Base-by-base conservation (phyloP, 345 rosid species). In the Anastatica hierochuntica region DNA sequence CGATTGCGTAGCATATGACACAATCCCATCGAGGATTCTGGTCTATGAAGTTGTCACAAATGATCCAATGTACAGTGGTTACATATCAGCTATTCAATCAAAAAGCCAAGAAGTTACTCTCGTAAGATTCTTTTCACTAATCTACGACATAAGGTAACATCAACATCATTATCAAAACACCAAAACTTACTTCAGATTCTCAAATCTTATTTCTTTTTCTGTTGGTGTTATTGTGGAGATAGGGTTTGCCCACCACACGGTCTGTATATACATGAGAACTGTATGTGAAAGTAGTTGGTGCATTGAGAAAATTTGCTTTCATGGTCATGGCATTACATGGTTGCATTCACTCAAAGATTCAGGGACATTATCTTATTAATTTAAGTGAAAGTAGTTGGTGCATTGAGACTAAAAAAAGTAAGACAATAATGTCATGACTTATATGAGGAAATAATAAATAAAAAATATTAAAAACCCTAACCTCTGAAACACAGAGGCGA, bases 161-260 rank as follows among this genome's bases (percentile, higher is more conserved):
- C 21, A 31, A n/a, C n/a, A n/a, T n/a, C 34, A 38, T 8, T 3
- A 37, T 6, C 17, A 30, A 56, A 46, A 46, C 7, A 47, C 15
- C 18, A n/a, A n/a, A 57, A 43, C 38, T 52, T 58, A 53, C 43
- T 44, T 42, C 0, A 57, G 7, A 53, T 17, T 13, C 46, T 60
- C 33, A 53, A 15, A 14, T 31, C 12, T 45, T 9, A 0, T 26
- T 6, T 35, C 7, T 35, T 7, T 4, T 11, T 9, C 2, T 34
- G 12, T 43, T n/a, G n/a, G 43, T 52, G 38, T 43, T 52, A 49
- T 30, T 58, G 40, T 56, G 64, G 66, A 90, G 97, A 40, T 90
- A 68, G 80, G 86, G 8, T 90, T 90, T 74, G 97, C 97, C 97
- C 95, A 42, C 95, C 97, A 52, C 97, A 90, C 35, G 97, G 95